Base-by-base conservation (phyloP, 2,329 filamentous ascomycete species). In the Graphiopsis chlorocephala region DNA sequence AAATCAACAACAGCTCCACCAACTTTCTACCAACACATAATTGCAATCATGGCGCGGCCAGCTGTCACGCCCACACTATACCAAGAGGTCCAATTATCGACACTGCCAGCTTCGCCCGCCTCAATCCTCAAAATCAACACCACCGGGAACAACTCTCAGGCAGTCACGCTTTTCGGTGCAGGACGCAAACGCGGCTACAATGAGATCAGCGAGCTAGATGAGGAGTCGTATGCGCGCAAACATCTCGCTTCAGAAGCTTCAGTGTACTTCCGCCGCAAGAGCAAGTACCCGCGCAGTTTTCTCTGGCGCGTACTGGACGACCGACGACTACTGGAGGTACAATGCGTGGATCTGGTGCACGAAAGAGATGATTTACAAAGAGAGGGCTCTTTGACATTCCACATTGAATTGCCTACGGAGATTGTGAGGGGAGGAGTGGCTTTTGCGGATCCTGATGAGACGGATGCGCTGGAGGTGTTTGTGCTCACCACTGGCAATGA, bases 261-360 rank as follows among this genome's bases (percentile, higher is more conserved):
- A 2, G 85, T 98, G 64, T 97, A 92, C 80, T 93, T 96, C 78
- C 88, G 95, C 63, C 86, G 86, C 76, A 86, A 90, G 76, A 87
- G 90, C 73, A 83, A 85, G 68, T 88, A 90, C 68, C 95, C 95
- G 45, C 88, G 91, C 74, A 92, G 87, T 77, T 96, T 98, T 75
- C 84, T 97, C 56, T 99, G 95, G 95, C 87, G 94, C 71, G 85
- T 98, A 45, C 80, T 97, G 66, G 90, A 96, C 73, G 88, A 92
- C 72, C 87, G 88, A 73, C 90, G 86, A 70, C 83, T 92, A 67
- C 83, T 99, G 71, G 94, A 95, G 78, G 84, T 99, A 59, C 90
- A 92, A 74, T 88, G 88, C 47, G 87, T 91, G 66, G 95, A 99
- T 78, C 80, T 97, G 69, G 90, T 87, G 25, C 75, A 93, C 85